Percentiles rank a stretch among this genome's conserved stretches.
phyloP scores from a whole-genome alignment of 257 asterid species.

The Solanum arcanum region DNA sequence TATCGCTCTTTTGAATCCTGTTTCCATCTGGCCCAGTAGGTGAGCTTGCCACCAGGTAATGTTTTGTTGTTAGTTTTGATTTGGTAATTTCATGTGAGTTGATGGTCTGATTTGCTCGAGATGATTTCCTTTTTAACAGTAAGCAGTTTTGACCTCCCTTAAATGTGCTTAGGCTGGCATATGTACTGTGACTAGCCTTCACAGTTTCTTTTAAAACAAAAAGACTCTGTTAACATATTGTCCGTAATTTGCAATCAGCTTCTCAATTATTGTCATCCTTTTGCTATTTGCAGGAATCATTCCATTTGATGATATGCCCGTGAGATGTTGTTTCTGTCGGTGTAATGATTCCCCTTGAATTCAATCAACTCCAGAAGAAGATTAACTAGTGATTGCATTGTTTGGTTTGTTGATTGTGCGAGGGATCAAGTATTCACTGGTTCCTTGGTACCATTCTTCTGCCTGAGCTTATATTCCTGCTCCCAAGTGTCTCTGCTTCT shows the following conservation, averaged over 20 bases:
- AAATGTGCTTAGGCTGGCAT: background rate
- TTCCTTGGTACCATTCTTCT: background rate
- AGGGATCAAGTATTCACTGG: background rate
- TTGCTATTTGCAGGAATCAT: background rate
- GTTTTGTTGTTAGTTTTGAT: background rate
- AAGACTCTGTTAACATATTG: background rate
- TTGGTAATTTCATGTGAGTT: background rate
- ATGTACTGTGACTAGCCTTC: background rate
- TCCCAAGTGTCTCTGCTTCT: too few relatives aligned
- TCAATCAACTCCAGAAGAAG: background rate
- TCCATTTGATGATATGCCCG: background rate
- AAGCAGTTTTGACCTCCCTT: background rate
- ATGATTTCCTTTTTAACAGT: background rate
- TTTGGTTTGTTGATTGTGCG: background rate
- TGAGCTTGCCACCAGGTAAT: background rate
- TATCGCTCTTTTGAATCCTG: background rate
- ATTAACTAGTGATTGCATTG: background rate
- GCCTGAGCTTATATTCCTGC: too few relatives aligned
- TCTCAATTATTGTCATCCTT: background rate
- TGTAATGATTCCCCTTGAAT: background rate
- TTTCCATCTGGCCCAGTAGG: background rate
- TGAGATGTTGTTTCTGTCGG: background rate
- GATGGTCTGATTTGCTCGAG: background rate
- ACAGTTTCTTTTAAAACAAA: background rate
- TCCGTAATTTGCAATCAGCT: background rate